These are phyloP conservation scores for Cadophora malorum DNA, from an alignment of 2,329 filamentous ascomycete species.

Conservation along the genomic window DNA sequence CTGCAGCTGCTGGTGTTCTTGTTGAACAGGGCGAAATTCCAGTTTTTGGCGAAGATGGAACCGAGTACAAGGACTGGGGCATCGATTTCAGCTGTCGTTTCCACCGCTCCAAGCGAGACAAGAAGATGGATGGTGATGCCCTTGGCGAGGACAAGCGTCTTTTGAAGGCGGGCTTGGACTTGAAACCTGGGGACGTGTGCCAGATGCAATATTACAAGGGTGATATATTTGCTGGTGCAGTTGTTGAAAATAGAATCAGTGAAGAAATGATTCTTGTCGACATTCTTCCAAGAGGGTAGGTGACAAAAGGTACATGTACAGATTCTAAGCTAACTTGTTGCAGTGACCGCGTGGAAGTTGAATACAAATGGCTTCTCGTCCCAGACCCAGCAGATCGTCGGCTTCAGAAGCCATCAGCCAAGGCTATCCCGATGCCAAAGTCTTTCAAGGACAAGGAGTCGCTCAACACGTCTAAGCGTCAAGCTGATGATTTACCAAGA, in stretches of 20 bases:
- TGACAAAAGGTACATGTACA: conserved; percentile 36
- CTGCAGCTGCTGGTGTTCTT: conserved; percentile 88
- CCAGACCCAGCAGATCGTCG: conserved; percentile 73
- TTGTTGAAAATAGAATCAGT: conserved; percentile 79
- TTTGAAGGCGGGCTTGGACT: conserved; percentile 67
- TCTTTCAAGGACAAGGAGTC: conserved; percentile 68
- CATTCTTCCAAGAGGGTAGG: conserved; percentile 83
- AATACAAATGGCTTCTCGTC: conserved; percentile 85
- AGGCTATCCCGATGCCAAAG: conserved; percentile 73
- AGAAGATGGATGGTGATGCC: conserved; percentile 70
- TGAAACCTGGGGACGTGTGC: conserved; percentile 77
- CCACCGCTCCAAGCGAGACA: conserved; percentile 86
- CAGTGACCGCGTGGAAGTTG: conserved; percentile 77
- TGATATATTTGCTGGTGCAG: conserved; percentile 88
- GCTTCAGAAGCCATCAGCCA: conserved; percentile 75
- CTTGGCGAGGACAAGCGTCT: conserved; percentile 76
- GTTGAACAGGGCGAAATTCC: conserved; percentile 87
- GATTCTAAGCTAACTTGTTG: conserved; percentile 49
- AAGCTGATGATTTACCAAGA: conserved; percentile 65
- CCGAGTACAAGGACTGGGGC: conserved; percentile 88
- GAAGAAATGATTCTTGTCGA: conserved; percentile 82
- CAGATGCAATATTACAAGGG: conserved; percentile 85
- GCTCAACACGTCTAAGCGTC: conserved; percentile 69
- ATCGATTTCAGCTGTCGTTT: conserved; percentile 96
- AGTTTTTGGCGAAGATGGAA: conserved; percentile 87